These are phyloP conservation scores for Leucoagaricus sp. DNA, from an alignment of 1,284 basidiomycete species.

Conservation along the genomic window DNA sequence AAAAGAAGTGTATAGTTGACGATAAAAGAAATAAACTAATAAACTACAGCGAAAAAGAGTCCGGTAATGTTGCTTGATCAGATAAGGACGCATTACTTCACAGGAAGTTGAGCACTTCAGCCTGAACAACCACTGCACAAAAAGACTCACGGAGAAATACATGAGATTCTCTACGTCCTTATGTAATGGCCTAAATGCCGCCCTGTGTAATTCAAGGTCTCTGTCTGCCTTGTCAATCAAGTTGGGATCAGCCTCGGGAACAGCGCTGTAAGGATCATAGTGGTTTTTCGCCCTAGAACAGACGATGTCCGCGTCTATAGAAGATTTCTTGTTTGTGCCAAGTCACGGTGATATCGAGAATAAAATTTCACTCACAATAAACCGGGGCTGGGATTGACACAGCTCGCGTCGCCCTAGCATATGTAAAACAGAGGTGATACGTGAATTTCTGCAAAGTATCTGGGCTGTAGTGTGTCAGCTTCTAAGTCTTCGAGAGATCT, in stretches of 20 bases:
- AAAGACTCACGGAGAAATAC: conserved; percentile 60
- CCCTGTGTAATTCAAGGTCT: conserved; percentile 53
- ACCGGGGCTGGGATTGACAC: conserved; percentile 85
- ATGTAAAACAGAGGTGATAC: conserved; percentile 79
- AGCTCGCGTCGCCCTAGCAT: conserved; percentile 79
- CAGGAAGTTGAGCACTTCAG: too few relatives aligned
- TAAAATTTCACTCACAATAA: conserved; percentile 58
- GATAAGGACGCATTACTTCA: too few relatives aligned
- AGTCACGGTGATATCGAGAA: neutral
- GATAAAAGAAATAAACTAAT: too few relatives aligned
- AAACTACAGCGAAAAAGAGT: too few relatives aligned
- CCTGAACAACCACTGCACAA: too few relatives aligned
- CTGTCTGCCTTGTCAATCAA: conserved; percentile 41
- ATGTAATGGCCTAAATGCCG: conserved; percentile 59
- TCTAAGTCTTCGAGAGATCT: conserved; percentile 15
- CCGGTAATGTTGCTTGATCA: too few relatives aligned
- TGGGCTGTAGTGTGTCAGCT: conserved; percentile 39
- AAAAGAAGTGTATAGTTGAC: too few relatives aligned
- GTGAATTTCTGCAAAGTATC: conserved; percentile 71
- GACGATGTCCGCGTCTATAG: conserved; percentile 79
- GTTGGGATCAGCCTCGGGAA: conserved; percentile 40
- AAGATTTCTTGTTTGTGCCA: too few relatives aligned
- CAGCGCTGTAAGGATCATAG: conserved; percentile 63
- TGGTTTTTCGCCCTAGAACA: conserved; percentile 80
- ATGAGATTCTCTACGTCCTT: conserved; percentile 49